These are phyloP conservation scores for Lyophyllum decastes DNA, from an alignment of 768 basidiomycete species.

Conservation along the genomic window DNA sequence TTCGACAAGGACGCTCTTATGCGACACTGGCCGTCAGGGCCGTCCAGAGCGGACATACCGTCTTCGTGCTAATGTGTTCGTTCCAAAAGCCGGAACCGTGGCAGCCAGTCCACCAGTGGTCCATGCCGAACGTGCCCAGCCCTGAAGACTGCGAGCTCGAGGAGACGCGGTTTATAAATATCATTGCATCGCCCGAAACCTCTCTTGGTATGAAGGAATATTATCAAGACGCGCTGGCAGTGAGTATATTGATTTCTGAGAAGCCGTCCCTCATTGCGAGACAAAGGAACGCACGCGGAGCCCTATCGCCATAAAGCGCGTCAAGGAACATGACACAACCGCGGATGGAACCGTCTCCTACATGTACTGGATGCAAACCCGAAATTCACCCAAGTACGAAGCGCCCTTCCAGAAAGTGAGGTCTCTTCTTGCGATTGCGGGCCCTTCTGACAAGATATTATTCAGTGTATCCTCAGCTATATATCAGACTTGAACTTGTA, in stretches of 20 bases:
- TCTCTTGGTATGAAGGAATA: slow-evolving; percentile 34
- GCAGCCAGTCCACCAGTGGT: slow-evolving; percentile 70
- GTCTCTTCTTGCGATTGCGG: not conserved
- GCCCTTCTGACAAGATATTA: not conserved
- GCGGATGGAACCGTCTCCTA: slow-evolving; percentile 50
- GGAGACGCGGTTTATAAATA: slow-evolving; percentile 38
- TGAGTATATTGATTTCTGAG: slow-evolving; percentile 18
- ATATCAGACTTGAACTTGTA: slow-evolving; percentile 81
- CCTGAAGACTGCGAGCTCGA: slow-evolving; percentile 69
- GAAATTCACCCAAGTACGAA: slow-evolving; percentile 64
- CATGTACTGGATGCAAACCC: slow-evolving; percentile 83
- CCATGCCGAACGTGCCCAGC: slow-evolving; percentile 58
- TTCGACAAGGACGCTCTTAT: slow-evolving; percentile 77
- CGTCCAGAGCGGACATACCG: slow-evolving; percentile 47
- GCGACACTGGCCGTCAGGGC: slow-evolving; percentile 66
- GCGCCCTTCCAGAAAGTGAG: slow-evolving; percentile 76
- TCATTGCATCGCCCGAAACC: slow-evolving; percentile 34
- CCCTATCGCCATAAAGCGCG: slow-evolving; percentile 67
- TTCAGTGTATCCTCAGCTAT: slow-evolving; percentile 76
- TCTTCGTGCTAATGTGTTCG: slow-evolving; percentile 73
- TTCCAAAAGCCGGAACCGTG: slow-evolving; percentile 80
- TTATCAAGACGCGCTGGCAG: slow-evolving; percentile 30
- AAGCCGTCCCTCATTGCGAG: not conserved
- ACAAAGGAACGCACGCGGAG: slow-evolving; percentile 65
- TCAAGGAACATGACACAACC: slow-evolving; percentile 39